Base-by-base conservation (phyloP, 176 grass and related monocot species). In the Puya raimondii region DNA sequence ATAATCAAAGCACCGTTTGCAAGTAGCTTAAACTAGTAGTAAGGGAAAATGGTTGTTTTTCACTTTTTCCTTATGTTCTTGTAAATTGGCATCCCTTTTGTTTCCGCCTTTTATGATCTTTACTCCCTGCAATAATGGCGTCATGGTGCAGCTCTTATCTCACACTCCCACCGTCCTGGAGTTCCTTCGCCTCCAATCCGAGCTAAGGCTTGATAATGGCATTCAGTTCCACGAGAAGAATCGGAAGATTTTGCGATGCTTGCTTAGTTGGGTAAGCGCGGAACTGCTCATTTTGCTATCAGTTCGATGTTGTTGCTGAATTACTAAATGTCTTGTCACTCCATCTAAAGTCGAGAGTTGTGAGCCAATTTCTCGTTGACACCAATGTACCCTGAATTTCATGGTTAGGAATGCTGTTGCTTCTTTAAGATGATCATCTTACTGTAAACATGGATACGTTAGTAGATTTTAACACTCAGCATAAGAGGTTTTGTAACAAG, bases 201-300 rank as follows among this genome's bases (percentile, higher is more conserved):
- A 88, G 69, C 88, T 49, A 65, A 74, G 53, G 42, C 48, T 74
- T 9, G 80, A 75, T 26, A 76, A 97, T 67, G 86, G 70, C 51
- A 51, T 85, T 53, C 75, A 78, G 10, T 72, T 77, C 51, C 76
- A 85, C 61, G 86, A 93, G 82, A 84, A 69, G 54, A 83, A 80
- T 79, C 78, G 77, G 52, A 88, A 79, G 68, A 78, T 99, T 66
- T 73, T 99, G n/a, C 80, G 78, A 51, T 91, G 94, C 70, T 76
- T 93, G 53, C 81, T 99, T 64, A 99, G 89, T 73, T 99, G 87
- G 94, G 94, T 99, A 79, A 70, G 76, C 66, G 70, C 18, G 22
- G 33, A 2, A 54, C 12, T 27, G 25, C 10, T 49, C 49, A 26
- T 18, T 17, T 42, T 42, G 33, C 33, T 42, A 42, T 42, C 33